Evolutionary conservation across 192 early-diverging fungal genomes (phyloP).

Genomic region (Entomortierella parvispora): DNA sequence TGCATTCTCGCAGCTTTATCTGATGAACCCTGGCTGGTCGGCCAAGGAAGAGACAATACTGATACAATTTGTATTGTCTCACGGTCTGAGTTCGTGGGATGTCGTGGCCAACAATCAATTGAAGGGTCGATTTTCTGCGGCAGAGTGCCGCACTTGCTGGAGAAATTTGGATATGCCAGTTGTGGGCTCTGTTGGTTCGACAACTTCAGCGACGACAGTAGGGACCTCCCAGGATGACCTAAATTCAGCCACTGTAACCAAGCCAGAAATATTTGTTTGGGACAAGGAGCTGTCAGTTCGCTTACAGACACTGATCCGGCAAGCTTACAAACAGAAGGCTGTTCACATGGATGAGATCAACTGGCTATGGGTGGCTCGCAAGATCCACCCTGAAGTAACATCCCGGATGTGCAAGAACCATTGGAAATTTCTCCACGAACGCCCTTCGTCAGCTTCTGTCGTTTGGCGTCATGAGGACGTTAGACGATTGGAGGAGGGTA

Average conservation of each 20-base stretch:
- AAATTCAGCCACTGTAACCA: neutral
- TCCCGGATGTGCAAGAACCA: slow-evolving; percentile 26
- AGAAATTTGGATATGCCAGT: slow-evolving; percentile 39
- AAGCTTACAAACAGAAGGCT: slow-evolving; percentile 18
- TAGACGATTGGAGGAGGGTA: slow-evolving; percentile 27
- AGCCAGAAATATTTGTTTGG: slow-evolving; percentile 14
- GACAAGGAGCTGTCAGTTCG: slow-evolving; percentile 39
- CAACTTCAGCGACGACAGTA: neutral
- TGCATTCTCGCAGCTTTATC: slow-evolving; percentile 14
- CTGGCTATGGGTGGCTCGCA: slow-evolving; percentile 24
- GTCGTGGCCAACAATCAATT: neutral
- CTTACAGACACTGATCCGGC: slow-evolving; percentile 13
- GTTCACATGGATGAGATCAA: slow-evolving; percentile 36
- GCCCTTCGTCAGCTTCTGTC: neutral
- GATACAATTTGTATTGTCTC: slow-evolving; percentile 29
- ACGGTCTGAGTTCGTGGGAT: slow-evolving; percentile 30
- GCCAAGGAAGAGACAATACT: slow-evolving; percentile 30
- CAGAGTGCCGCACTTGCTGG: slow-evolving; percentile 32
- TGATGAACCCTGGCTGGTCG: slow-evolving; percentile 39
- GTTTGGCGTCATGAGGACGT: slow-evolving; percentile 27
- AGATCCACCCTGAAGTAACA: slow-evolving; percentile 20
- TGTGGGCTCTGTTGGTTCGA: neutral
- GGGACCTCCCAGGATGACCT: neutral
- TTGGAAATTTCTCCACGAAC: slow-evolving; percentile 26
- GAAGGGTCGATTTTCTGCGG: slow-evolving; percentile 1